Percentiles rank a stretch among this genome's conserved stretches.
These are phyloP conservation scores for Trematosphaeria pertusa DNA, from an alignment of 2,329 filamentous ascomycete genomes.

Conservation along the genomic window DNA sequence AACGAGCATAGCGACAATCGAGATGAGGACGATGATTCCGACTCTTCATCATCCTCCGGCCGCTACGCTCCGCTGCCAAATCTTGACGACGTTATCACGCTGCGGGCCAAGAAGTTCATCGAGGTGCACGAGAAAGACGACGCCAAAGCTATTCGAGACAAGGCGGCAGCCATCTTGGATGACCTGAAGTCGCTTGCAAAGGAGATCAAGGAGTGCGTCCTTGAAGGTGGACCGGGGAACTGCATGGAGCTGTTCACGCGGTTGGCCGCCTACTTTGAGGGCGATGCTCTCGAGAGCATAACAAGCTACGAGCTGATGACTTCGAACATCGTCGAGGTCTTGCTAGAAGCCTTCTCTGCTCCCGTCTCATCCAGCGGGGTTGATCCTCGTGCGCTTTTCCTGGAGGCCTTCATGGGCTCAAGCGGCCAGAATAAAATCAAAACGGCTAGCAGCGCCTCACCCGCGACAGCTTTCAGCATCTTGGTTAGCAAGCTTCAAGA, in stretches of 20 bases:
- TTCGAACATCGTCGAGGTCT: conserved; percentile 84
- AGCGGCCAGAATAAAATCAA: conserved; percentile 67
- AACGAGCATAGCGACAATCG: conserved; percentile 67
- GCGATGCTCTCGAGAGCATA: conserved; percentile 87
- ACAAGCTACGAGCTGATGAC: conserved; percentile 94
- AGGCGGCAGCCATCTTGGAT: conserved; percentile 77
- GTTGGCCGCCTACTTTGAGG: conserved; percentile 84
- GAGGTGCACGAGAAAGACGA: conserved; percentile 81
- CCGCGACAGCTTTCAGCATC: conserved; percentile 85
- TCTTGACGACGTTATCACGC: conserved; percentile 75
- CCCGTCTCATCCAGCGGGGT: conserved; percentile 61
- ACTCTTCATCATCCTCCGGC: conserved; percentile 63
- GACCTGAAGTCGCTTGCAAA: conserved; percentile 74
- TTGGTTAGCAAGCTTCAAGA: conserved; percentile 95
- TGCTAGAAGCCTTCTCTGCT: conserved; percentile 83
- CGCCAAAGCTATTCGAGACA: conserved; percentile 76
- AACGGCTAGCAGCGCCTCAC: conserved; percentile 70
- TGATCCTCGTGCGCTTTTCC: conserved; percentile 80
- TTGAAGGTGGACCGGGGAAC: conserved; percentile 50
- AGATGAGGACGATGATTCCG: conserved; percentile 68
- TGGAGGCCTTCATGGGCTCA: conserved; percentile 90
- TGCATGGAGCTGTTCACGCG: conserved; percentile 74
- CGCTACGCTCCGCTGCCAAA: conserved; percentile 48
- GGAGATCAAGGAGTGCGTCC: conserved; percentile 76
- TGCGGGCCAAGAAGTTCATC: conserved; percentile 82